Conservation (phyloP, 2,329 filamentous ascomycete species). For the Aureobasidium subglaciale region DNA sequence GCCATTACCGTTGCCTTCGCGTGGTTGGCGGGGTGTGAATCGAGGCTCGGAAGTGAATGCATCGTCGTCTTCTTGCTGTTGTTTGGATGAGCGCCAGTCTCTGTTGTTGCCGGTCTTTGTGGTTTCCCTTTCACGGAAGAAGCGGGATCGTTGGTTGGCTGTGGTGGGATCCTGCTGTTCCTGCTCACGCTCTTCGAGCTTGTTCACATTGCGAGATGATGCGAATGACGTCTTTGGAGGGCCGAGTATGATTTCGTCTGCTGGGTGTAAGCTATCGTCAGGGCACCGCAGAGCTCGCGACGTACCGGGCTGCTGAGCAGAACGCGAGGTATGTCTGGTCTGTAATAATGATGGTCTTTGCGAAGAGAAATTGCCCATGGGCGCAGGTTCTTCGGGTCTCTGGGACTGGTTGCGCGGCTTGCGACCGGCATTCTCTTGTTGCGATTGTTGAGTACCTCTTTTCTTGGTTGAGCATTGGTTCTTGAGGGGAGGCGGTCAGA, state of each 20-base stretch:
- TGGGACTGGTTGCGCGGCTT: constrained; percentile 16
- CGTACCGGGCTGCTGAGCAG: constrained; percentile 13
- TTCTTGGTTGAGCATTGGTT: constrained; percentile 7
- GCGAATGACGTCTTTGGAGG: constrained; percentile 78
- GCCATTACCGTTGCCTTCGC: constrained; percentile 52
- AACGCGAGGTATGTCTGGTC: constrained; percentile 19
- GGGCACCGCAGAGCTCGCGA: not conserved
- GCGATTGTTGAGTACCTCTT: constrained; percentile 15
- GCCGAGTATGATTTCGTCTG: constrained; percentile 76
- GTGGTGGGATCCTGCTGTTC: constrained; percentile 34
- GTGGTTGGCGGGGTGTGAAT: constrained; percentile 4
- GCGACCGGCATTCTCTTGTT: constrained; percentile 13
- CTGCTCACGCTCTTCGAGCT: constrained; percentile 30
- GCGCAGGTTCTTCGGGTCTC: constrained; percentile 22
- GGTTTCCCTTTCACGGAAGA: constrained; percentile 36
- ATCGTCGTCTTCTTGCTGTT: constrained; percentile 59
- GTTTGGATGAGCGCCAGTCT: constrained; percentile 59
- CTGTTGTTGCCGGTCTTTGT: constrained; percentile 35
- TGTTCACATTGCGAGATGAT: constrained; percentile 56
- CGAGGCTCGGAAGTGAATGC: constrained; percentile 20
- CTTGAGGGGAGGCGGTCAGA: constrained; percentile 5
- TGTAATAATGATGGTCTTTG: constrained; percentile 26
- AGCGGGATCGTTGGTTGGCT: constrained; percentile 29
- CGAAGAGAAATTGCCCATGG: constrained; percentile 32
- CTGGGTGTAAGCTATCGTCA: not conserved